Base-by-base conservation (phyloP, 345 rosid species). In the Arabis alpina region DNA sequence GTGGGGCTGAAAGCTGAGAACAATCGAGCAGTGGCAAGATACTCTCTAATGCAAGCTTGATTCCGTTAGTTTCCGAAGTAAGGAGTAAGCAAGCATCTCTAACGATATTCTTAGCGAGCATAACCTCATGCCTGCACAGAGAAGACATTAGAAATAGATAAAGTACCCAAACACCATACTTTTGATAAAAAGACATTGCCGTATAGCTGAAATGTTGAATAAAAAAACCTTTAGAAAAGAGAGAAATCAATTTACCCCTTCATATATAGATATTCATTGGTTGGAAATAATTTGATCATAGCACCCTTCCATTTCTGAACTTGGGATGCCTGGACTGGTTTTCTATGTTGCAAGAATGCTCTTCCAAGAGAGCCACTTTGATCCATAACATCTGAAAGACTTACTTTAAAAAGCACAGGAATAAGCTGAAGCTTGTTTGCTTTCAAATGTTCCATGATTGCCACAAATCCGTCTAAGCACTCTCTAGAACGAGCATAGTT, bases 221-320 rank as follows among this genome's bases (percentile, higher is more conserved):
- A 36, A 2, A 7, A 36, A 36, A 6, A 6, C 10, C 39, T 36
- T 36, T 36, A 9, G 39, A 61, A 23, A 61, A 23, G 43, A 62
- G 3, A 72, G 34, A 47, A 39, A 48, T 48, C 27, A 56, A 27
- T 13, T 37, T 64, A 73, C 71, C 71, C 71, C 15, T 40, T 56
- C 2, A 0, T 48, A 34, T 45, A 72, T 2, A 15, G 57, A 45
- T 64, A 6, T 25, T 0, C 4, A 2, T 5, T 56, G 58, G 4
- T 1, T 24, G 19, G 16, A 37, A 5, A 0, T 27, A 39, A 10
- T 55, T 64, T 12, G 1, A 0, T 14, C 19, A 54, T 25, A 12
- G 58, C 57, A 7, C 3, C 2, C 64, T 1, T 37, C 70, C 76
- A 72, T 54, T 63, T 64, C 40, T 3, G 48, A 64, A 27, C 10